phyloP scores from a whole-genome alignment of 352 stramenopile genomes.

The Pythium sukuiense region DNA sequence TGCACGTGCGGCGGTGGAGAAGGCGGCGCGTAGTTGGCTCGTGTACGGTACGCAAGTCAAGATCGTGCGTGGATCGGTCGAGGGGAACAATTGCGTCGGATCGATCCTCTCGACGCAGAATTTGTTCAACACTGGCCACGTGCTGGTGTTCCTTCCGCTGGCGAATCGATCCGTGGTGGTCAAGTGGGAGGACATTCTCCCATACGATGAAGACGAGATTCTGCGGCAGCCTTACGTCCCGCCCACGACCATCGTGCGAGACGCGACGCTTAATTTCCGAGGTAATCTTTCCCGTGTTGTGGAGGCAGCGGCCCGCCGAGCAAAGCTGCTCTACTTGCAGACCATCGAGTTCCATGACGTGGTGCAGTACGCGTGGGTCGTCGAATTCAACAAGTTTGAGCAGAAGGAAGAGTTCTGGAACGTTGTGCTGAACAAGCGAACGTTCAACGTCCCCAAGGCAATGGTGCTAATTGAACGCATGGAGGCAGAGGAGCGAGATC shows the following conservation, averaged over 20 bases:
- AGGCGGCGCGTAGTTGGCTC: slow-evolving; percentile 49
- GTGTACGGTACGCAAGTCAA: slow-evolving; percentile 54
- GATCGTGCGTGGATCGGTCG: slow-evolving; percentile 32
- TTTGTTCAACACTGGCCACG: slow-evolving; percentile 51
- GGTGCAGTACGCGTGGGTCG: slow-evolving; percentile 64
- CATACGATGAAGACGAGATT: slow-evolving; percentile 45
- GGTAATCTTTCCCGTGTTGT: slow-evolving; percentile 37
- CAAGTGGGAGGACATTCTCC: slow-evolving; percentile 51
- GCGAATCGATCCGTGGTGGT: slow-evolving; percentile 60
- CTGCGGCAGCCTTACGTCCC: slow-evolving; percentile 46
- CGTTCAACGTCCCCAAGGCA: slow-evolving; percentile 45
- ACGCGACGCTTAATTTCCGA: slow-evolving; percentile 42
- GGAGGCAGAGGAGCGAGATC: slow-evolving; percentile 48
- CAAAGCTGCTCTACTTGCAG: slow-evolving; percentile 62
- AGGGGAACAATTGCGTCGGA: slow-evolving; percentile 48
- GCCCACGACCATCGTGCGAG: slow-evolving; percentile 26
- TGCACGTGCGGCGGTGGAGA: slow-evolving; percentile 34
- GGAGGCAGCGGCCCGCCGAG: slow-evolving; percentile 33
- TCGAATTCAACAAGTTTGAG: slow-evolving; percentile 56
- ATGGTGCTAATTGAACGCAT: slow-evolving; percentile 65
- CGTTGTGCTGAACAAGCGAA: slow-evolving; percentile 67
- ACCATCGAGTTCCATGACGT: slow-evolving; percentile 70
- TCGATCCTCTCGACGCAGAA: slow-evolving; percentile 68
- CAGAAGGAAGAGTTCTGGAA: slow-evolving; percentile 73
- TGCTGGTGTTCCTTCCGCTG: slow-evolving; percentile 58